Evolutionary conservation across 352 stramenopile genomes (phyloP).

Genomic region (Saprolegnia diclina): DNA sequence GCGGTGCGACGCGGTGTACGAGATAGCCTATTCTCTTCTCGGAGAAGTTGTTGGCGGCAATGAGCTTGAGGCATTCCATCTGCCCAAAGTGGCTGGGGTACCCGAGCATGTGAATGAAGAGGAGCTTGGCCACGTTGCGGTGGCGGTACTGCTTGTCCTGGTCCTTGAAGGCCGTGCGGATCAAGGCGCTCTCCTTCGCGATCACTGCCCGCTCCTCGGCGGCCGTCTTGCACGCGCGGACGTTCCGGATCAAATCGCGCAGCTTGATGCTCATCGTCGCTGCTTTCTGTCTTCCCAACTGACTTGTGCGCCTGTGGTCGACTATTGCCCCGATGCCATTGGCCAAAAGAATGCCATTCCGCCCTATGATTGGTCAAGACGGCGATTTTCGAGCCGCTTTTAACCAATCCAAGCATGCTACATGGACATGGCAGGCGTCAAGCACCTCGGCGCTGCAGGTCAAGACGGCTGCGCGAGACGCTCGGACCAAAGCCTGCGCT

Average conservation of each 20-base stretch:
- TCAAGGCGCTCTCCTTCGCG: constrained; percentile 98
- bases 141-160: constrained; percentile 95
- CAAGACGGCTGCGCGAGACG: no score
- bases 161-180: constrained; percentile 98
- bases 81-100: constrained; percentile 99
- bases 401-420: background rate
- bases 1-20: constrained; percentile 32
- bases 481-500: no score
- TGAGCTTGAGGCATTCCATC: constrained; percentile 99
- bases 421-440: background rate
- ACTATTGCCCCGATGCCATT: background rate
- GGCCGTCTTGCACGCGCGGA: constrained; percentile 98
- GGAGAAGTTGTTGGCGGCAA: constrained; percentile 97
- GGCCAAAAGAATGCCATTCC: background rate
- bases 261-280: constrained; percentile 95
- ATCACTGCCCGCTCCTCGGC: constrained; percentile 98
- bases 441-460: background rate
- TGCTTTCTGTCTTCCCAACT: constrained; percentile 9
- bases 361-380: background rate
- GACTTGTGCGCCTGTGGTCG: constrained; percentile 9
- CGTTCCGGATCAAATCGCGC: constrained; percentile 96
- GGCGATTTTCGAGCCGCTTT: background rate
- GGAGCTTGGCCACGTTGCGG: constrained; percentile 98
- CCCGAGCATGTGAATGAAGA: constrained; percentile 99
- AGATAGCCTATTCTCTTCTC: constrained; percentile 99